phyloP scores from a whole-genome alignment of 73 alveolate species.

The Loxodes magnus region DNA sequence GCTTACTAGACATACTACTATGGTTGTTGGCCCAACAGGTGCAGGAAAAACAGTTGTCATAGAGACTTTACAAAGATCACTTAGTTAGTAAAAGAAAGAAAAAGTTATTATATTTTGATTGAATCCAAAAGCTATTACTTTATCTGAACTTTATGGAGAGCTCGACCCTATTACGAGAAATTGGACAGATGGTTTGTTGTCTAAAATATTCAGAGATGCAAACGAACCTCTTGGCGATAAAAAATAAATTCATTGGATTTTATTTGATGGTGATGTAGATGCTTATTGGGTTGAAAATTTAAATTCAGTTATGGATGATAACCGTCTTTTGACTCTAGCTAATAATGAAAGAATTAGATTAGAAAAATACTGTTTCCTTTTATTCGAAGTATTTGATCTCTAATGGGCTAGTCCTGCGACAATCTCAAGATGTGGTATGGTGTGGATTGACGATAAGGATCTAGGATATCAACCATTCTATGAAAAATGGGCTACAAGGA shows the following conservation, averaged over 20 bases:
- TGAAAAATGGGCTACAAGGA: conserved; percentile 30
- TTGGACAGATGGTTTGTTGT: conserved; percentile 88
- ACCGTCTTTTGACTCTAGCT: conserved; percentile 91
- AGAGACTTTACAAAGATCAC: conserved; percentile 63
- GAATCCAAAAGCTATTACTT: conserved; percentile 82
- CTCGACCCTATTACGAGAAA: conserved; percentile 81
- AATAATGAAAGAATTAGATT: conserved; percentile 98
- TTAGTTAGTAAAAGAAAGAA: conserved; percentile 36
- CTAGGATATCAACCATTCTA: conserved; percentile 42
- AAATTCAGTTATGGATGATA: conserved; percentile 99
- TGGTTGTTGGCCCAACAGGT: conserved; percentile 98
- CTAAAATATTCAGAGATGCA: conserved; percentile 65
- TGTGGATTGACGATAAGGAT: conserved; percentile 87
- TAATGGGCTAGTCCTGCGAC: conserved; percentile 99
- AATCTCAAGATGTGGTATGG: conserved; percentile 99
- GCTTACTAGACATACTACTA: conserved; percentile 90
- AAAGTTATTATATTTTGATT: conserved; percentile 41
- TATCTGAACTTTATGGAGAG: conserved; percentile 43
- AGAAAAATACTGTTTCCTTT: conserved; percentile 79
- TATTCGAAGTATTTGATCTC: conserved; percentile 80
- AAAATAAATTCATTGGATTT: conserved; percentile 81
- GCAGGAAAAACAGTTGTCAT: conserved; percentile 95
- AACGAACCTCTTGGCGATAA: conserved; percentile 55
- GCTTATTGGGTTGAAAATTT: conserved; percentile 99
- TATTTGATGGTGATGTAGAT: conserved; percentile 98